These are phyloP conservation scores for Fonsecaea multimorphosa DNA, from an alignment of 2,329 filamentous ascomycete genomes.

Conservation along the genomic window DNA sequence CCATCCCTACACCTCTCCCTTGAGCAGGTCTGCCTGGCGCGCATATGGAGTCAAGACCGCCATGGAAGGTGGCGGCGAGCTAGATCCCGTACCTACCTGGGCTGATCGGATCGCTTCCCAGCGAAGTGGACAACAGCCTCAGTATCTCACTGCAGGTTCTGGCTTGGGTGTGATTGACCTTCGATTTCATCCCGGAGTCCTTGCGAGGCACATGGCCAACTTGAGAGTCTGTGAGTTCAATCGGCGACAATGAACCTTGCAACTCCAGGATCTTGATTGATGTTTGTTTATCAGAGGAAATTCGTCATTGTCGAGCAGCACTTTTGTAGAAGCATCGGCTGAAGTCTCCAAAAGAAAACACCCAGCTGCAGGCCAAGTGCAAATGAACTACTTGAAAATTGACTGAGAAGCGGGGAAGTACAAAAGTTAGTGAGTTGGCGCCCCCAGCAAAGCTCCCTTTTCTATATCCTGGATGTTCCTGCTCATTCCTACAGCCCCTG, in stretches of 20 bases:
- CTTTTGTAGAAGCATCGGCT: background rate
- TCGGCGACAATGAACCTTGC: background rate
- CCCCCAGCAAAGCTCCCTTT: background rate
- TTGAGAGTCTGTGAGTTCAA: background rate
- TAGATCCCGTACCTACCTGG: background rate
- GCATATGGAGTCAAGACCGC: conserved; percentile 53
- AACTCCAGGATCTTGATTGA: background rate
- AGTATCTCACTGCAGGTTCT: conserved; percentile 47
- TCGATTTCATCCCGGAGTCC: conserved; percentile 45
- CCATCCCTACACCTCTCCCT: background rate
- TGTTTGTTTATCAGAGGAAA: background rate
- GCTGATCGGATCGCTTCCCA: conserved; percentile 1
- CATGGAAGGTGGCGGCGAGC: conserved; percentile 39
- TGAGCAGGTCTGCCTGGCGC: conserved; percentile 46
- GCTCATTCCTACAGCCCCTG: background rate
- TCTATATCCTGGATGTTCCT: background rate
- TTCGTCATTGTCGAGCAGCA: background rate
- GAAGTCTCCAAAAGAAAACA: too few species aligned
- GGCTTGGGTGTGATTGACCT: conserved; percentile 49
- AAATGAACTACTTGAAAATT: too few species aligned
- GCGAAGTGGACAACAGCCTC: conserved; percentile 40
- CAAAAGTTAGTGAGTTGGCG: background rate
- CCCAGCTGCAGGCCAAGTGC: background rate
- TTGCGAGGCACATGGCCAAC: background rate
- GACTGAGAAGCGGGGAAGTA: background rate